These are phyloP conservation scores for Tricholoma flavovirens DNA, from an alignment of 768 basidiomycete genomes.

Conservation along the genomic window DNA sequence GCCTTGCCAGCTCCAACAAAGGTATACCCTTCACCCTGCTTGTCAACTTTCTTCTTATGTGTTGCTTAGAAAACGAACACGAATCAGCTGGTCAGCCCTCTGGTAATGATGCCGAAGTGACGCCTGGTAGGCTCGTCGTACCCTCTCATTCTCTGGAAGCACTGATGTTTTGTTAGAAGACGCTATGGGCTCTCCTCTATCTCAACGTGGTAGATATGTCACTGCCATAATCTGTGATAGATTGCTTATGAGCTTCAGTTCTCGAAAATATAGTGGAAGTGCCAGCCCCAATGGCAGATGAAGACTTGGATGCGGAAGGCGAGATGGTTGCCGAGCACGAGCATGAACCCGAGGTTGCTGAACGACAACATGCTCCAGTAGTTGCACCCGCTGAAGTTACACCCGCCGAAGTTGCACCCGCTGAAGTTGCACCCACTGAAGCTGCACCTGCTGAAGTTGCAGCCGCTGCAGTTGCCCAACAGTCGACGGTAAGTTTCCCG, in stretches of 20 bases:
- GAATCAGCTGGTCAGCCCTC: neutral
- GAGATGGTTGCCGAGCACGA: conserved; percentile 2
- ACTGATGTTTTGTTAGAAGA: neutral
- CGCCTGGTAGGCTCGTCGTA: neutral
- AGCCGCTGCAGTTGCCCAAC: no score
- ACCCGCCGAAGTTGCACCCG: neutral
- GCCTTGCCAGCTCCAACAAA: conserved; percentile 17
- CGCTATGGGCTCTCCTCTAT: neutral
- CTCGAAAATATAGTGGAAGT: conserved; percentile 9
- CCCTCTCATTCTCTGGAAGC: neutral
- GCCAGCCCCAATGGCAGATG: conserved; percentile 1
- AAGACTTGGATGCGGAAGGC: conserved; percentile 7
- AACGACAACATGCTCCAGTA: neutral
- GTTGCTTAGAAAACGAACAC: neutral
- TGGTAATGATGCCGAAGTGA: neutral
- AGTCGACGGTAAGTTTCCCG: conserved; percentile 3
- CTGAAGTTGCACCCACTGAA: no score
- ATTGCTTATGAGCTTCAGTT: conserved; percentile 20
- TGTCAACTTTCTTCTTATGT: neutral
- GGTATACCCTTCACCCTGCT: conserved; percentile 2
- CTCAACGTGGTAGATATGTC: conserved; percentile 11
- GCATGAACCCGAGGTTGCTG: neutral
- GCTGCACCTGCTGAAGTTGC: neutral
- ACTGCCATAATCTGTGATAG: conserved; percentile 12
- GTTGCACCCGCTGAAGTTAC: neutral